phyloP scores from a whole-genome alignment of 371 early-diverging fungal species.

The Apophysomyces trapeziformis region DNA sequence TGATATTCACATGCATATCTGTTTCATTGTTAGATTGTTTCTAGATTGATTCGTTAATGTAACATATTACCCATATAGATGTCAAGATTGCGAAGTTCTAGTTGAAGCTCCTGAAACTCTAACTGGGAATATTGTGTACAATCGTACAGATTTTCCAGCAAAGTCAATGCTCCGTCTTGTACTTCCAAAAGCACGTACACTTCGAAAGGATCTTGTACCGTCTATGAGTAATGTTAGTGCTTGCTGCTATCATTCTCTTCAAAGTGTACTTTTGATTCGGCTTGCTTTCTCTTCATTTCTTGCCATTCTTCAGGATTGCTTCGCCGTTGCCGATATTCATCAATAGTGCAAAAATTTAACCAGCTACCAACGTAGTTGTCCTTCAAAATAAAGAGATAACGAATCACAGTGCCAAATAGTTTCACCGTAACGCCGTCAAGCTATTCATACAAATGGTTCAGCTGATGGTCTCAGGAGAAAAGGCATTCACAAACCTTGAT shows the following conservation, averaged over 20 bases:
- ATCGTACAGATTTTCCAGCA: constrained; percentile 80
- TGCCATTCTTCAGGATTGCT: constrained; percentile 51
- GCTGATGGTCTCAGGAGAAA: not conserved
- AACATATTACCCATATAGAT: constrained; percentile 62
- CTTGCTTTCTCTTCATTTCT: constrained; percentile 55
- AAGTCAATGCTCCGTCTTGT: constrained; percentile 60
- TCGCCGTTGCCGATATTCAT: constrained; percentile 70
- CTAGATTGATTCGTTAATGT: not conserved
- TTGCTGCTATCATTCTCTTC: not conserved
- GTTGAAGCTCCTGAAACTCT: constrained; percentile 66
- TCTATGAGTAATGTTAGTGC: constrained; percentile 29
- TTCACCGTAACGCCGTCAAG: constrained; percentile 64
- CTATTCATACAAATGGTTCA: constrained; percentile 22
- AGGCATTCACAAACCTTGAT: constrained; percentile 51
- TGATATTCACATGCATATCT: constrained; percentile 70
- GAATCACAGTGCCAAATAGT: constrained; percentile 72
- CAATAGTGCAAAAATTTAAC: constrained; percentile 70
- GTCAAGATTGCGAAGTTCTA: constrained; percentile 70
- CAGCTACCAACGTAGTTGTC: constrained; percentile 82
- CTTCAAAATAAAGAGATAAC: constrained; percentile 72
- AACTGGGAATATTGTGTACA: constrained; percentile 63
- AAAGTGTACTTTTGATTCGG: constrained; percentile 58
- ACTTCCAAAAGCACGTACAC: constrained; percentile 59
- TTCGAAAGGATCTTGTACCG: constrained; percentile 67
- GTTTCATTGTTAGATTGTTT: not conserved